phyloP scores from a whole-genome alignment of 2,329 filamentous ascomycete genomes.

The Ceratocystis ficicola region DNA sequence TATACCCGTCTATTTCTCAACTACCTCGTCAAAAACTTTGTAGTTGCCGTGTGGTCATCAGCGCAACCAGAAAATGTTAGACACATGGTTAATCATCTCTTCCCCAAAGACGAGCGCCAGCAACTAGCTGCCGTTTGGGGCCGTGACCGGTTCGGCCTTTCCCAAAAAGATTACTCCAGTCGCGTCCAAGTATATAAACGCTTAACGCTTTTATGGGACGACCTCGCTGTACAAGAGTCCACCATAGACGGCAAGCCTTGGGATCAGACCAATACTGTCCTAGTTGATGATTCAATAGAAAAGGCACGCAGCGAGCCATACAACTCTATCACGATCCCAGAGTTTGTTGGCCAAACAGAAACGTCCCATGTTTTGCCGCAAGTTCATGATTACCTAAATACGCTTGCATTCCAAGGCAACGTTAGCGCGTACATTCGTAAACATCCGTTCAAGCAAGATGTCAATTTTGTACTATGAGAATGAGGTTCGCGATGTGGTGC shows the following conservation, averaged over 20 bases:
- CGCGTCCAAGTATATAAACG: constrained; percentile 87
- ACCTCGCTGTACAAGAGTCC: constrained; percentile 33
- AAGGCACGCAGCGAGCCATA: constrained; percentile 75
- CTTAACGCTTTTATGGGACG: constrained; percentile 58
- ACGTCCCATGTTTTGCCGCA: constrained; percentile 38
- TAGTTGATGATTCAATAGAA: constrained; percentile 72
- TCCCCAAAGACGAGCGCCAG: constrained; percentile 41
- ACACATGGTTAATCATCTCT: constrained; percentile 52
- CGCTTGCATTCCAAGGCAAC: constrained; percentile 42
- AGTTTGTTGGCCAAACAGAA: constrained; percentile 48
- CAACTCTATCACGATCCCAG: constrained; percentile 70
- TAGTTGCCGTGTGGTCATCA: constrained; percentile 84
- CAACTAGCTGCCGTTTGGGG: constrained; percentile 62
- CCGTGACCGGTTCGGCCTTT: constrained; percentile 62
- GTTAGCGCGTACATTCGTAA: constrained; percentile 49
- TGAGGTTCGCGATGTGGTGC: not conserved
- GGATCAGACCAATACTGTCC: constrained; percentile 74
- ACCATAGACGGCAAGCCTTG: constrained; percentile 41
- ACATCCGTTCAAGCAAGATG: constrained; percentile 37
- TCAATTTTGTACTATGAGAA: constrained; percentile 14
- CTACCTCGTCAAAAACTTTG: constrained; percentile 62
- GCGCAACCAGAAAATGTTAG: constrained; percentile 61
- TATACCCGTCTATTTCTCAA: constrained; percentile 55
- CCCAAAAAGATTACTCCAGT: constrained; percentile 47
- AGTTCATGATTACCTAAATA: constrained; percentile 51